Percentiles rank a stretch among this genome's conserved stretches.
Conservation (phyloP, 306 rosid genomes). For the Quercus wislizeni region DNA sequence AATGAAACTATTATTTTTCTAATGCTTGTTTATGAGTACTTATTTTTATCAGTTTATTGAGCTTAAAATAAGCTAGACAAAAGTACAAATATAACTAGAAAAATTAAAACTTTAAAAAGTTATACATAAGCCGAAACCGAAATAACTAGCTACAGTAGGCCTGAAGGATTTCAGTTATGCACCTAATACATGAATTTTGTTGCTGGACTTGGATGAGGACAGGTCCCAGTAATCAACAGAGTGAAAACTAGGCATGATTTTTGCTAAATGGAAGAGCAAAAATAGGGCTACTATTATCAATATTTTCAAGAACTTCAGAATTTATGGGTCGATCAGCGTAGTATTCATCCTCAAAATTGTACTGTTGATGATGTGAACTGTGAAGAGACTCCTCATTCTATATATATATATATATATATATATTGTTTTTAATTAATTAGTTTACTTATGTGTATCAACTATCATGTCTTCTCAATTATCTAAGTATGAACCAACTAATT, state of each 20-base stretch:
- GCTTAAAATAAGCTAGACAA: too few species aligned
- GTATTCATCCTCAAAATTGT: conserved; percentile 49
- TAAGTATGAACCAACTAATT: not conserved
- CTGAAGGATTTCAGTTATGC: conserved; percentile 17
- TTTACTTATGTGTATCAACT: conserved; percentile 69
- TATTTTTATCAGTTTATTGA: too few species aligned
- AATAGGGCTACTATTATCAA: conserved; percentile 39
- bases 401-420: conserved; percentile 22
- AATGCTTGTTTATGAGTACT: too few species aligned
- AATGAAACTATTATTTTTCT: too few species aligned
- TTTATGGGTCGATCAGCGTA: conserved; percentile 76
- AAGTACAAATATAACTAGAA: too few species aligned
- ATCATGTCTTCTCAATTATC: too few species aligned
- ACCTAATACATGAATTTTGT: conserved; percentile 62
- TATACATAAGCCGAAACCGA: too few species aligned
- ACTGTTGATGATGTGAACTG: conserved; percentile 48
- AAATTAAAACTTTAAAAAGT: too few species aligned
- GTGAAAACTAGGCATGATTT: conserved; percentile 68
- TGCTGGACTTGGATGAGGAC: conserved; percentile 59
- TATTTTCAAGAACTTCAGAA: conserved; percentile 69
- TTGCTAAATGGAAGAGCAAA: conserved; percentile 54
- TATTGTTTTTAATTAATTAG: too few species aligned
- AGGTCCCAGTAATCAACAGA: conserved; percentile 50
- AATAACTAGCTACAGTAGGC: too few species aligned
- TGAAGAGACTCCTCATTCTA: conserved; percentile 63